Percentiles rank a stretch among this genome's conserved stretches.
Conservation (phyloP, 495 filamentous ascomycete species). For the Penicillium flavigenum region DNA sequence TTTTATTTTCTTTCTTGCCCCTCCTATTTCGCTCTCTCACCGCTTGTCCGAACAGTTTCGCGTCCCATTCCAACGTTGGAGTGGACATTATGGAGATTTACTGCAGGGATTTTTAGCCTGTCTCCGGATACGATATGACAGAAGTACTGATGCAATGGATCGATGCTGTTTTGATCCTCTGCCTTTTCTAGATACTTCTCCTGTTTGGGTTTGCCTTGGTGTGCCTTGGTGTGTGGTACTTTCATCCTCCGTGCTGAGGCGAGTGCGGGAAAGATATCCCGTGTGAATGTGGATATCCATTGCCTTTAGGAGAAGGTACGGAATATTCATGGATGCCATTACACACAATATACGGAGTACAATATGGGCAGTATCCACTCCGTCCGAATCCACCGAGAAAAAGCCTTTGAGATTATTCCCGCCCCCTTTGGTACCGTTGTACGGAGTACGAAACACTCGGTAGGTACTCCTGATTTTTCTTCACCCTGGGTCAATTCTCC, state of each 20-base stretch:
- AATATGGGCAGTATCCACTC: background rate
- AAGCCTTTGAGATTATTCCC: slow-evolving; percentile 9
- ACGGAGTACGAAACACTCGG: no score
- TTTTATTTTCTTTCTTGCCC: slow-evolving; percentile 8
- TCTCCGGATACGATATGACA: slow-evolving; percentile 2
- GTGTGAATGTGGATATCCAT: slow-evolving; percentile 11
- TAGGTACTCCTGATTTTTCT: background rate
- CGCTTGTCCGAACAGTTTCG: slow-evolving; percentile 23
- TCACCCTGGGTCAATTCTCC: slow-evolving; percentile 5
- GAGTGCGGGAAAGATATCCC: slow-evolving; percentile 19
- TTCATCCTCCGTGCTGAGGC: no score
- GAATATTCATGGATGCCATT: background rate
- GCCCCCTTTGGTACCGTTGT: background rate
- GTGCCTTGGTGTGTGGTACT: background rate
- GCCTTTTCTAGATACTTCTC: background rate
- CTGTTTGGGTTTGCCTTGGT: background rate
- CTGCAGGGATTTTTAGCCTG: slow-evolving; percentile 6
- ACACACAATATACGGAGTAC: no score
- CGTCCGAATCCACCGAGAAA: slow-evolving; percentile 4
- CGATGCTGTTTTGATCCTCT: background rate
- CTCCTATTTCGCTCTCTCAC: slow-evolving; percentile 19
- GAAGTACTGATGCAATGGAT: slow-evolving; percentile 3
- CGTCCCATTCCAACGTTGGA: background rate
- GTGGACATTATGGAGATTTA: slow-evolving; percentile 12
- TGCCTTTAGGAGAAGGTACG: slow-evolving; percentile 2